phyloP scores from a whole-genome alignment of 73 alveolate species.

The Paramecium primaurelia region DNA sequence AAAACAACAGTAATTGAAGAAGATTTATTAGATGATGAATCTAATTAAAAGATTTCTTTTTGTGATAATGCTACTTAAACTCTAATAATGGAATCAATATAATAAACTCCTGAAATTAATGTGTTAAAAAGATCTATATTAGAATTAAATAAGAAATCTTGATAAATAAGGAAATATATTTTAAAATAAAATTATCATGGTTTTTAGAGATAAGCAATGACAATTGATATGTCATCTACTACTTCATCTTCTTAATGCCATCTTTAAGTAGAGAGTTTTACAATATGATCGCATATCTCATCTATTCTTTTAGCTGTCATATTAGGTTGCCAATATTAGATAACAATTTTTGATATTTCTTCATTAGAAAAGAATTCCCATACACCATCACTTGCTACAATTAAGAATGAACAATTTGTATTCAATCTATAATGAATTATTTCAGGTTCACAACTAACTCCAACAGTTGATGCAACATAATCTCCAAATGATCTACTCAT shows the following conservation, averaged over 20 bases:
- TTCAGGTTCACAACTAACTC: slow-evolving; percentile 92
- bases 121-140: not conserved
- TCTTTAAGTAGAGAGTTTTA: slow-evolving; percentile 71
- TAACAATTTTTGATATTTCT: slow-evolving; percentile 72
- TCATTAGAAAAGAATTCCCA: slow-evolving; percentile 93
- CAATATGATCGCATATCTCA: slow-evolving; percentile 58
- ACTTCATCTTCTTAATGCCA: slow-evolving; percentile 88
- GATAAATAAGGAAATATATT: not conserved
- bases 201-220: slow-evolving; percentile 42
- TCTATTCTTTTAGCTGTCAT: slow-evolving; percentile 43
- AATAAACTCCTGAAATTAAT: not conserved
- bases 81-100: not conserved
- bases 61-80: not conserved
- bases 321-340: not conserved
- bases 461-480: slow-evolving; percentile 83
- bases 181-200: not conserved
- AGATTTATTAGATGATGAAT: not conserved
- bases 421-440: slow-evolving; percentile 63
- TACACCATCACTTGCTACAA: slow-evolving; percentile 95
- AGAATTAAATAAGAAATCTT: not conserved
- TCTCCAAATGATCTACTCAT: slow-evolving; percentile 97
- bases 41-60: not conserved
- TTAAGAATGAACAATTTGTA: slow-evolving; percentile 75
- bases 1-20: not conserved
- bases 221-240: slow-evolving; percentile 89